Evolutionary conservation across 2,329 filamentous ascomycete genomes (phyloP).

Genomic region (Dothidotthia symphoricarpi): DNA sequence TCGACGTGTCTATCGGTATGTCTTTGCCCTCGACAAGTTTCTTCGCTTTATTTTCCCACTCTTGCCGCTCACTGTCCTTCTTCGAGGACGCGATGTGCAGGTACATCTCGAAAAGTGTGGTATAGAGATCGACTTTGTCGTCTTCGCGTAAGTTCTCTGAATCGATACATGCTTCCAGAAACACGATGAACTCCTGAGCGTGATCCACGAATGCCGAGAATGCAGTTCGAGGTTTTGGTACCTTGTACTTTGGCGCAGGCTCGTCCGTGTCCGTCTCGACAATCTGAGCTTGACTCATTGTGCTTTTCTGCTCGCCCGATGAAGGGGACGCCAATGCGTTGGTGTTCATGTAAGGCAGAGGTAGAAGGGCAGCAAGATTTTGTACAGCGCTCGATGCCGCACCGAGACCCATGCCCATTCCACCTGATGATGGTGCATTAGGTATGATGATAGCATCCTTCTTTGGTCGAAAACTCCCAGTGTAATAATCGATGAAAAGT

Average conservation of each 20-base stretch:
- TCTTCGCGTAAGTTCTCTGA: slow-evolving; percentile 68
- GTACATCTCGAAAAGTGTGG: slow-evolving; percentile 97
- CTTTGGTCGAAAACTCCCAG: slow-evolving; percentile 74
- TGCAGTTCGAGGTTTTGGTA: slow-evolving; percentile 80
- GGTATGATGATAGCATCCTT: slow-evolving; percentile 58
- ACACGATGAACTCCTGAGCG: slow-evolving; percentile 84
- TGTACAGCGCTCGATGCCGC: slow-evolving; percentile 74
- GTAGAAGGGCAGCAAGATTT: slow-evolving; percentile 78
- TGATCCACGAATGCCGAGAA: slow-evolving; percentile 98
- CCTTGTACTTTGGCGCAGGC: slow-evolving; percentile 62
- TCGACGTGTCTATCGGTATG: slow-evolving; percentile 86
- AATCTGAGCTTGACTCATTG: slow-evolving; percentile 55
- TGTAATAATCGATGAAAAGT: slow-evolving; percentile 94
- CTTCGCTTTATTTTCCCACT: slow-evolving; percentile 91
- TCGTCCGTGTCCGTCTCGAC: slow-evolving; percentile 54
- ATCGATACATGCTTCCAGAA: slow-evolving; percentile 82
- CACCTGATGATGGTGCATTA: slow-evolving; percentile 48
- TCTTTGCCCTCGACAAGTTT: slow-evolving; percentile 78
- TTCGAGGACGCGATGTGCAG: slow-evolving; percentile 80
- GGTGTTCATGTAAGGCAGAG: slow-evolving; percentile 79
- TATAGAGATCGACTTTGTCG: slow-evolving; percentile 84
- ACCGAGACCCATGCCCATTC: slow-evolving; percentile 40
- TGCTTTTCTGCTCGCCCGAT: slow-evolving; percentile 52
- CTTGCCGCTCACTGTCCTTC: slow-evolving; percentile 66
- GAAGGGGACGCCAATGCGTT: slow-evolving; percentile 57